These are phyloP conservation scores for Ilex aquifolium DNA, from an alignment of 257 asterid species.

Conservation along the genomic window DNA sequence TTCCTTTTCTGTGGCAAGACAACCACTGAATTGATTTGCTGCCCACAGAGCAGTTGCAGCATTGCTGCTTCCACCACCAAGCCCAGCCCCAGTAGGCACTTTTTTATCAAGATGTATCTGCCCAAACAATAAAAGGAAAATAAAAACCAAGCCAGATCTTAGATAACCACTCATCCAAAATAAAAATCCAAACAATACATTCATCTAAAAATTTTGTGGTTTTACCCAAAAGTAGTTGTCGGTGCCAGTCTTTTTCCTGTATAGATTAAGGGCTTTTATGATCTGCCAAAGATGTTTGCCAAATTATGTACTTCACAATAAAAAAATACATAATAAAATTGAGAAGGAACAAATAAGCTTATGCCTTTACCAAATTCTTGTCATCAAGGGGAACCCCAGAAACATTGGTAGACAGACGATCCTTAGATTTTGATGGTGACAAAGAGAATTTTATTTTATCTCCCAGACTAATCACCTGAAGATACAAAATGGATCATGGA, in stretches of 20 bases:
- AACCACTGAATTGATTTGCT: conserved; percentile 86
- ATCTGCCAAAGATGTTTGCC: conserved; percentile 53
- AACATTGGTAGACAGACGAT: conserved; percentile 70
- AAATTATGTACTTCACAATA: neutral
- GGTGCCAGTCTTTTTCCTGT: conserved; percentile 77
- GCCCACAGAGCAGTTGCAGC: conserved; percentile 99
- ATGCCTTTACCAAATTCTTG: conserved; percentile 53
- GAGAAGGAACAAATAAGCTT: conserved; percentile 13
- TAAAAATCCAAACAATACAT: neutral
- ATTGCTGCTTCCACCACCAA: conserved; percentile 99
- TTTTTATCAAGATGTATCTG: conserved; percentile 93
- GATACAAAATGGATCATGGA: conserved; percentile 17
- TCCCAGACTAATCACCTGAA: conserved; percentile 90
- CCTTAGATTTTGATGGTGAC: conserved; percentile 74
- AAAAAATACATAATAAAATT: neutral
- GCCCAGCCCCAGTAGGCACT: conserved; percentile 98
- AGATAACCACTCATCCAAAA: neutral
- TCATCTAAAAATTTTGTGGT: neutral
- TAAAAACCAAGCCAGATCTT: conserved; percentile 4
- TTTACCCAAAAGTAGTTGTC: conserved; percentile 81
- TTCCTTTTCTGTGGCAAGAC: conserved; percentile 79
- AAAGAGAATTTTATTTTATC: conserved; percentile 81
- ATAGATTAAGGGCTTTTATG: conserved; percentile 92
- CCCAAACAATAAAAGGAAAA: conserved; percentile 1
- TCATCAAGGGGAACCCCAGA: conserved; percentile 86